Base-by-base conservation (phyloP, 2,329 filamentous ascomycete genomes). In the Aspergillus brunneoviolaceus region DNA sequence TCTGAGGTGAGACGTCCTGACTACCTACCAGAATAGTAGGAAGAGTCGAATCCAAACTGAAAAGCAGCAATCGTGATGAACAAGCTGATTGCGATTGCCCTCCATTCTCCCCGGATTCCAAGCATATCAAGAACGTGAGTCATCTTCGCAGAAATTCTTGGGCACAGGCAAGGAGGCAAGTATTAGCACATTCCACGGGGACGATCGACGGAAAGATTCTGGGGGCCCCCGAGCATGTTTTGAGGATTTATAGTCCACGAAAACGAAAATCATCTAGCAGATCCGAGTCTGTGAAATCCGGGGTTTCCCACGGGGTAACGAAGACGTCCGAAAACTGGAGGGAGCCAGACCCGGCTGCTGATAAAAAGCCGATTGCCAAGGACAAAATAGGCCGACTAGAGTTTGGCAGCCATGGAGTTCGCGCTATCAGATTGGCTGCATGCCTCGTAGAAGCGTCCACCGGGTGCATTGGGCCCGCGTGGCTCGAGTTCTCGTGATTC, bases 1-100 rank as follows among this genome's bases (percentile, higher is more conserved):
- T 9, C 14, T 16, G 3, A 12, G 39, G 16, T 3, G 9, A 6
- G 39, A 16, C 16, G 14, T 5, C n/a, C 25, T 31, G 7, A 3
- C 4, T 14, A 54, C 51, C 14, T 19, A 54, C 52, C 52, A 27
- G 52, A 55, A 23, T 55, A 55, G 19, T 55, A 55, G 52, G 52
- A 48, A 6, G 52, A 55, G 42, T 55, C 52, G 21, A 55, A 55
- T 5, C 52, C 52, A n/a, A 55, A 55, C n/a, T 55, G 52, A 23
- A 55, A 55, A 16, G 52, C 52, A 23, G 42, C 39, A 23, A 55
- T 35, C 1, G 52, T 55, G 25, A 55, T 55, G 9, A 55, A 55
- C 27, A 55, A n/a, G 25, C 52, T 48, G n/a, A 55, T 49, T 11
- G 52, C 52, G 23, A 55, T 55, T 42, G 52, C 52, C 21, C 52